Conservation (phyloP, 345 rosid species). For the Firmiana major region DNA sequence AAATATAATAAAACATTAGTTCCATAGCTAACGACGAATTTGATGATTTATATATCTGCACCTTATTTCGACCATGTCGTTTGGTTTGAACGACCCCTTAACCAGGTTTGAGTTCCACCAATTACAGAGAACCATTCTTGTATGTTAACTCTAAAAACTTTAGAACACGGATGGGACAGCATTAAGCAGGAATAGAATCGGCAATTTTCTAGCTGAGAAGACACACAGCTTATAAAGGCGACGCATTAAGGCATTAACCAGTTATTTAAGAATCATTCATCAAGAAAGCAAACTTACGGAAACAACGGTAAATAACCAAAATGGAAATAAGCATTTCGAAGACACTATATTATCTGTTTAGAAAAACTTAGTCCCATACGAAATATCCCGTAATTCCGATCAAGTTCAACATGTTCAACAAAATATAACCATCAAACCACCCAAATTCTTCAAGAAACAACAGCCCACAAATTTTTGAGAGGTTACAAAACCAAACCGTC, state of each 20-base stretch:
- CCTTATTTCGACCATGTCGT: too few species aligned
- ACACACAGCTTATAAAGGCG: neutral
- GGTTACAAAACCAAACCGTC: neutral
- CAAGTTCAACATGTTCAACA: neutral
- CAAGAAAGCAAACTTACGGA: neutral
- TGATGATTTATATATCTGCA: too few species aligned
- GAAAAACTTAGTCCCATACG: neutral
- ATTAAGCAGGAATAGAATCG: neutral
- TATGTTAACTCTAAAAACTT: too few species aligned
- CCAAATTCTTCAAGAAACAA: neutral
- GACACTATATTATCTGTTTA: neutral
- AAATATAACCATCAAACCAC: neutral
- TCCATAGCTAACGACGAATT: too few species aligned
- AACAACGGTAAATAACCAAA: neutral
- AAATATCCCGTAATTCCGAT: neutral
- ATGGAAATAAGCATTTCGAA: neutral
- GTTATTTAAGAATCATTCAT: neutral
- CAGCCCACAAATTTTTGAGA: neutral
- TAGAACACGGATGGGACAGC: too few species aligned
- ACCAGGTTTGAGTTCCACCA: too few species aligned
- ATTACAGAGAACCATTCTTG: too few species aligned
- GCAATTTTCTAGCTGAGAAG: neutral
- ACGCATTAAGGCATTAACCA: neutral
- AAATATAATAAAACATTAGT: too few species aligned
- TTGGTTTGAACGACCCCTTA: too few species aligned